Conservation (phyloP, 2,329 filamentous ascomycete species). For the Hirsutella rhossiliensis region DNA sequence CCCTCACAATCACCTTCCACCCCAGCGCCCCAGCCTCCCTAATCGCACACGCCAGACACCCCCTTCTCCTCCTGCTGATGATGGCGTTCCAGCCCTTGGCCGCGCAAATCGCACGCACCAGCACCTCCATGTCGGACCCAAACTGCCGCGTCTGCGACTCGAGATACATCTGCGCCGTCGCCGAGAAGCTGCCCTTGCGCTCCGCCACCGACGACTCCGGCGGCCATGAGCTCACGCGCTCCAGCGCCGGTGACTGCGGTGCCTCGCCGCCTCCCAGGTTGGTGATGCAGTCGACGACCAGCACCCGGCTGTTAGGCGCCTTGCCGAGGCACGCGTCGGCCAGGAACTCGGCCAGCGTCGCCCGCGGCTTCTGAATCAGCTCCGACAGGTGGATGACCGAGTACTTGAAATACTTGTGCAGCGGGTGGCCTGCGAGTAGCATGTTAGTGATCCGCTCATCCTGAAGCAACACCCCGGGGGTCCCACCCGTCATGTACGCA, state of each 20-base stretch:
- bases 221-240: constrained; percentile 20
- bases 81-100: constrained; percentile 64
- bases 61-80: constrained; percentile 52
- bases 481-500: constrained; percentile 32
- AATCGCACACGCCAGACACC: constrained; percentile 63
- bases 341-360: constrained; percentile 35
- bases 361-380: constrained; percentile 34
- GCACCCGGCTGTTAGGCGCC: constrained; percentile 24
- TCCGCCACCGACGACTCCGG: constrained; percentile 16
- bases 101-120: constrained; percentile 62
- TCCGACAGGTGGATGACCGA: constrained; percentile 46
- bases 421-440: constrained; percentile 38
- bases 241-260: constrained; percentile 35
- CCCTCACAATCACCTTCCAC: constrained; percentile 54
- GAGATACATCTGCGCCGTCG: constrained; percentile 40
- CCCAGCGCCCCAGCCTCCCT: constrained; percentile 61
- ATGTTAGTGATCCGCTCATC: neutral
- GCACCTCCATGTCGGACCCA: constrained; percentile 54
- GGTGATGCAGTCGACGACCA: constrained; percentile 54
- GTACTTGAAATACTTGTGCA: constrained; percentile 52
- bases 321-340: constrained; percentile 19
- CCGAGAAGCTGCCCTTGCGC: constrained; percentile 25
- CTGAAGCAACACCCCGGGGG: neutral
- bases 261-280: constrained; percentile 27
- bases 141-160: constrained; percentile 45